Evolutionary conservation across 139 green algal genomes (phyloP).

Genomic region (Dunaliella primolecta): DNA sequence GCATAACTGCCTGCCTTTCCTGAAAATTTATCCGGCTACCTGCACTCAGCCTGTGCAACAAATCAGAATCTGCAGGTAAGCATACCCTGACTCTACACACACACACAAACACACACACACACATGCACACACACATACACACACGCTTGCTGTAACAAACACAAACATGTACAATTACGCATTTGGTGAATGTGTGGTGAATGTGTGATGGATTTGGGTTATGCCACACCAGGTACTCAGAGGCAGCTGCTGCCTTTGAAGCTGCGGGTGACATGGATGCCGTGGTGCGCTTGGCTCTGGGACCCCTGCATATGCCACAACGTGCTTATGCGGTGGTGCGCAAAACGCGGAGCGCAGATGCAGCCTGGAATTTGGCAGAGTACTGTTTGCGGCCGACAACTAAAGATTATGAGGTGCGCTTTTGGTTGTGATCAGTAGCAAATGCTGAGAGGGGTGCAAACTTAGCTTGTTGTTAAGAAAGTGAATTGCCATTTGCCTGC

Average conservation of each 20-base stretch:
- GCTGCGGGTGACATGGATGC: slow-evolving; percentile 57
- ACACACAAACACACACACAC: slow-evolving; percentile 19
- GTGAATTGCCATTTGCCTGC: too few relatives aligned
- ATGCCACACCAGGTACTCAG: slow-evolving; percentile 16
- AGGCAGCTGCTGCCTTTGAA: slow-evolving; percentile 58
- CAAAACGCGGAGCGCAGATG: slow-evolving; percentile 45
- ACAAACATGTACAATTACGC: too few relatives aligned
- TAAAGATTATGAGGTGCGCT: slow-evolving; percentile 41
- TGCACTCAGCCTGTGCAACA: too few relatives aligned
- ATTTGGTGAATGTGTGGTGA: too few relatives aligned
- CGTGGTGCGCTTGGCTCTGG: slow-evolving; percentile 67
- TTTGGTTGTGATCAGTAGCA: neutral
- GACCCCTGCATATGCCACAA: slow-evolving; percentile 57
- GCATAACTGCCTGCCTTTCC: too few relatives aligned
- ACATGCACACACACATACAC: slow-evolving; percentile 4
- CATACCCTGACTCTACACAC: too few relatives aligned
- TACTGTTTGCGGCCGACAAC: slow-evolving; percentile 51
- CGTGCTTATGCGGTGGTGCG: slow-evolving; percentile 65
- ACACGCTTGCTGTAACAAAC: too few relatives aligned
- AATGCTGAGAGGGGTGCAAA: too few relatives aligned
- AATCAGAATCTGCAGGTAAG: too few relatives aligned
- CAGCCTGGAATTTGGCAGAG: slow-evolving; percentile 41
- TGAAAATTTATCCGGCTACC: too few relatives aligned
- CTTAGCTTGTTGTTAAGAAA: too few relatives aligned
- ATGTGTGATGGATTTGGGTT: too few relatives aligned